Evolutionary conservation across 2,329 filamentous ascomycete genomes (phyloP).

Genomic region (Dothidotthia symphoricarpi): DNA sequence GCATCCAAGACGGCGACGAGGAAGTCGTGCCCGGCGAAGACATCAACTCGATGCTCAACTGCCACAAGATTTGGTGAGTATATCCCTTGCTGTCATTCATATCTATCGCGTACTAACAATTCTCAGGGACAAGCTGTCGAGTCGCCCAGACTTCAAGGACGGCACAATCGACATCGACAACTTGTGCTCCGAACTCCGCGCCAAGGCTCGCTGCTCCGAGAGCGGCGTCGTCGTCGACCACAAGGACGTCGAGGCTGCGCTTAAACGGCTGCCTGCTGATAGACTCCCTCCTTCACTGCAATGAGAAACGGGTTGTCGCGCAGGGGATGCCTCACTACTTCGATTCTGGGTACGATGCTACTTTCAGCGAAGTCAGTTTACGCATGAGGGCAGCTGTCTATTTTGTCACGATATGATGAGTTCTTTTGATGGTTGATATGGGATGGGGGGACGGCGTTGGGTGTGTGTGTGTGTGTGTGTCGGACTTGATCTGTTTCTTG

Average conservation of each 20-base stretch:
- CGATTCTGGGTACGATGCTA: conserved; percentile 6
- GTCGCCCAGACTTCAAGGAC: conserved; percentile 80
- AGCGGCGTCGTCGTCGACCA: conserved; percentile 86
- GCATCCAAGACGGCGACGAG: conserved; percentile 69
- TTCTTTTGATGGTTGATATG: conserved; percentile 7
- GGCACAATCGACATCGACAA: conserved; percentile 93
- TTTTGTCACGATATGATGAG: conserved; percentile 11
- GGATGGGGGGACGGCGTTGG: conserved; percentile 4
- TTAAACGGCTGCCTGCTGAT: conserved; percentile 46
- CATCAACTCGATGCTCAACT: conserved; percentile 68
- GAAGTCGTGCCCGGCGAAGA: conserved; percentile 60
- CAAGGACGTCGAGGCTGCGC: conserved; percentile 72
- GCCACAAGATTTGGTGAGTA: conserved; percentile 89
- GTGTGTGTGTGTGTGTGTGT: too few species aligned
- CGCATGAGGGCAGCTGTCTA: conserved; percentile 1
- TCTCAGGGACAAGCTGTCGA: conserved; percentile 82
- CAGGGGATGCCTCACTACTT: too few species aligned
- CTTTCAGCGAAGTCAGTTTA: conserved; percentile 10
- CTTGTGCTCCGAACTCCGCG: conserved; percentile 86
- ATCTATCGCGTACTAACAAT: conserved; percentile 31
- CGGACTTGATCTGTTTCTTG: conserved; percentile 1
- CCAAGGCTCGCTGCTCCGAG: conserved; percentile 94
- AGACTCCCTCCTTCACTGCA: conserved; percentile 2
- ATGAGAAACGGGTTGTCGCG: conserved; percentile 1
- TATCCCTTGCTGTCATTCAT: neutral